These are phyloP conservation scores for Chrysosporium queenslandicum DNA, from an alignment of 2,329 filamentous ascomycete species.

Conservation along the genomic window DNA sequence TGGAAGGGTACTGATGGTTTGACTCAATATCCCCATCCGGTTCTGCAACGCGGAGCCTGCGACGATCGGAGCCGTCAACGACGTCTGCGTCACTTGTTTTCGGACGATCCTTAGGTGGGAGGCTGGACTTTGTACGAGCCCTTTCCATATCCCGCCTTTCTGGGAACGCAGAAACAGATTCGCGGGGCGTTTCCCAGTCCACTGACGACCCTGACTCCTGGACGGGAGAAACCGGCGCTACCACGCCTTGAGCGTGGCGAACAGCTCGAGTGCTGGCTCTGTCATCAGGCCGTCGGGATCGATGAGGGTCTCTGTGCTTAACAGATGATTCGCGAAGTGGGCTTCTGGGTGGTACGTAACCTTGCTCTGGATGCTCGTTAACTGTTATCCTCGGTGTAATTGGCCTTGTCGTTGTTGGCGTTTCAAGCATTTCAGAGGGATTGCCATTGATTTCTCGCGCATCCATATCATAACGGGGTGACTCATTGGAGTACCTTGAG, in stretches of 20 bases:
- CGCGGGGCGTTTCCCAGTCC: slow-evolving; percentile 11
- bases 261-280: slow-evolving; percentile 10
- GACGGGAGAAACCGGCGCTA: background rate
- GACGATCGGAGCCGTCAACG: background rate
- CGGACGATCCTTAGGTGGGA: background rate
- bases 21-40: background rate
- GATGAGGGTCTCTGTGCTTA: background rate
- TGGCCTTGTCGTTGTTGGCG: background rate
- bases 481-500: slow-evolving; percentile 2
- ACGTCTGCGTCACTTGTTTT: background rate
- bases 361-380: background rate
- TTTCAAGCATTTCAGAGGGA: background rate
- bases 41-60: background rate
- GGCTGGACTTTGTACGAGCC: background rate
- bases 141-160: background rate
- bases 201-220: background rate
- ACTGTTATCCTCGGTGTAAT: background rate
- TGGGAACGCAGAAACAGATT: slow-evolving; percentile 4
- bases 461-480: background rate
- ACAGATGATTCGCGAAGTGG: background rate
- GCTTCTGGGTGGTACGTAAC: background rate
- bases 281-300: slow-evolving; percentile 1
- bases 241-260: slow-evolving; percentile 9
- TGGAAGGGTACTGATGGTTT: background rate
- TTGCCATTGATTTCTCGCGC: background rate